phyloP scores from a whole-genome alignment of 345 rosid species.

The Boechera divaricarpa region DNA sequence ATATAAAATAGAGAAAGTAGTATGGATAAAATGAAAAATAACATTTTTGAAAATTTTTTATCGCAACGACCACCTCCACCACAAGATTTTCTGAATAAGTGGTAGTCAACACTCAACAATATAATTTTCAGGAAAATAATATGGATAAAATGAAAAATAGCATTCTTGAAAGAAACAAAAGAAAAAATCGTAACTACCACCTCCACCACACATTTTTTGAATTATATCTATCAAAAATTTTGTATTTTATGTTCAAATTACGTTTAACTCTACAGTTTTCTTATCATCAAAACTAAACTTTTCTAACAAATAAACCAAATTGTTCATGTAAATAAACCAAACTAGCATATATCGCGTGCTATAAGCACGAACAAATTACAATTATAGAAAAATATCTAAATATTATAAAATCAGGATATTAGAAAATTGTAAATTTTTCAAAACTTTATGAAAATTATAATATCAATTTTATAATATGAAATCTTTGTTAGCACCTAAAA shows the following conservation, averaged over 20 bases:
- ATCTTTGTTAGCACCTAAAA: too few relatives aligned
- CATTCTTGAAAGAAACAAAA: background rate
- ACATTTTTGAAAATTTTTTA: background rate
- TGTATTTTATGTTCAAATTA: background rate
- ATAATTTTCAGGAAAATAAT: too few relatives aligned
- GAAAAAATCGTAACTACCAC: background rate
- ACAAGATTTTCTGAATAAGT: background rate
- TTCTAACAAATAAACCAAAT: background rate
- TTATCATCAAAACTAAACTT: background rate
- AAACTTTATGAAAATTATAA: too few relatives aligned
- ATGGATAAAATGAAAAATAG: background rate
- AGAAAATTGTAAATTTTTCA: too few relatives aligned
- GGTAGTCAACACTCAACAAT: too few relatives aligned
- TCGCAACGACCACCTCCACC: conserved; percentile 4
- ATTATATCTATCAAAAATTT: background rate
- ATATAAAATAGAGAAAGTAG: background rate
- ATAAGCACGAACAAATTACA: too few relatives aligned
- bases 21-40: background rate
- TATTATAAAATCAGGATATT: too few relatives aligned
- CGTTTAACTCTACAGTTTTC: background rate
- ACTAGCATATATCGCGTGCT: too few relatives aligned
- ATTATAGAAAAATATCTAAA: too few relatives aligned
- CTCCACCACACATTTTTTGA: background rate
- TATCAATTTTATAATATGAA: too few relatives aligned
- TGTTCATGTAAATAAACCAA: background rate